Evolutionary conservation across 345 rosid genomes (phyloP).

Genomic region (Corchorus olitorius): DNA sequence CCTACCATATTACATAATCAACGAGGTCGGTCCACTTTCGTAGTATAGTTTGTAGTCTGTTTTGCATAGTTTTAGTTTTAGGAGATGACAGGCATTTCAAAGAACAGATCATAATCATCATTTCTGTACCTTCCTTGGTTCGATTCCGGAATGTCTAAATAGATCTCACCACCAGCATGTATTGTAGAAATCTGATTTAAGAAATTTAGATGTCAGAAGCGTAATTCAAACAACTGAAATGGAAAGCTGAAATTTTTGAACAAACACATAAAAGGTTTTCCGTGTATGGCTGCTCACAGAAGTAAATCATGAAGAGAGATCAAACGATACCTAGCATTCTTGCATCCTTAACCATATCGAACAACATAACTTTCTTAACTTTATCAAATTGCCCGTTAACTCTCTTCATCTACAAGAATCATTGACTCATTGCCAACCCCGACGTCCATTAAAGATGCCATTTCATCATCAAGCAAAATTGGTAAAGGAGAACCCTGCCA

Average conservation of each 20-base stretch:
- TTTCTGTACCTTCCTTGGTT: not conserved
- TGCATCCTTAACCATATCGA: not conserved
- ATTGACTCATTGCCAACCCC: conserved; percentile 67
- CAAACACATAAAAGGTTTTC: not conserved
- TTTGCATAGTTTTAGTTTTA: not conserved
- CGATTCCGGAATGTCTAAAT: not conserved
- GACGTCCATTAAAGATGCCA: conserved; percentile 64
- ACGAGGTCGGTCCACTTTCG: not conserved
- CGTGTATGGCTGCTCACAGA: not conserved
- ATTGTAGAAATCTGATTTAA: not conserved
- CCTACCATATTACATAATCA: not conserved
- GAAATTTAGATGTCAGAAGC: not conserved
- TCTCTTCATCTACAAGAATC: conserved; percentile 74
- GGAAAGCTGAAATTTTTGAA: not conserved
- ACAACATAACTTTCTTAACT: not conserved
- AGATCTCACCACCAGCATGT: not conserved
- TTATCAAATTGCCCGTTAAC: conserved; percentile 23
- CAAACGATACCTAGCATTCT: not conserved
- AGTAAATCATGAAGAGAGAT: not conserved
- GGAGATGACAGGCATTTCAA: not conserved
- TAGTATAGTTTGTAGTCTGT: not conserved
- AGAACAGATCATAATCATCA: not conserved
- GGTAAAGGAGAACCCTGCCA: conserved; percentile 83
- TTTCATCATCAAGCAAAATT: conserved; percentile 68
- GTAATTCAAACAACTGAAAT: not conserved